These are phyloP conservation scores for Ceriops decandra DNA, from an alignment of 345 rosid genomes.

Conservation along the genomic window DNA sequence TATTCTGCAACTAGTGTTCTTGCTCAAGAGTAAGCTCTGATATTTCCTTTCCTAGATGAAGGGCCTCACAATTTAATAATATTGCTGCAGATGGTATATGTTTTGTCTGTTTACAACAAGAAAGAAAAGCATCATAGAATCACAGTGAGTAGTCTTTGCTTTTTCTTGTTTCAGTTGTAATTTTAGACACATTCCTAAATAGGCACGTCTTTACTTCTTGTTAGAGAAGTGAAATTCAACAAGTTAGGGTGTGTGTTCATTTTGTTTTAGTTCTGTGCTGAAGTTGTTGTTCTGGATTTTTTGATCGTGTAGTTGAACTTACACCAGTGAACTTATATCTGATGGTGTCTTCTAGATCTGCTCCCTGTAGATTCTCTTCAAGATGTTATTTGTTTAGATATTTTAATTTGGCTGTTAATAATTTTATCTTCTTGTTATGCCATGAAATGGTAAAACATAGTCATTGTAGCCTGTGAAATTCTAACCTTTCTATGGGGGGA, in stretches of 20 bases:
- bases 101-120: slow-evolving; percentile 85
- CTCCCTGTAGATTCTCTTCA: background rate
- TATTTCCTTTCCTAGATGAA: slow-evolving; percentile 1
- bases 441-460: too few species aligned
- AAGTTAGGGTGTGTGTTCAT: background rate
- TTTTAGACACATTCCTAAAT: background rate
- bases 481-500: too few species aligned
- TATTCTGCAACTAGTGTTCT: background rate
- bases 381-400: background rate
- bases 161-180: slow-evolving; percentile 7
- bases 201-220: background rate
- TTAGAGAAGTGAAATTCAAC: background rate
- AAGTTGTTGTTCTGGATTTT: background rate
- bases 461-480: background rate
- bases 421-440: background rate
- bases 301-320: background rate
- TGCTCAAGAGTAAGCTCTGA: background rate
- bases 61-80: background rate
- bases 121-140: slow-evolving; percentile 85
- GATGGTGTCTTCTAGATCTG: background rate
- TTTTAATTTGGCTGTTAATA: background rate
- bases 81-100: slow-evolving; percentile 86
- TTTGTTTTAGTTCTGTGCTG: background rate
- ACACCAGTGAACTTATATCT: background rate
- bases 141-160: slow-evolving; percentile 53